phyloP scores from a whole-genome alignment of 164 flowering plant species.

The Houttuynia cordata region DNA sequence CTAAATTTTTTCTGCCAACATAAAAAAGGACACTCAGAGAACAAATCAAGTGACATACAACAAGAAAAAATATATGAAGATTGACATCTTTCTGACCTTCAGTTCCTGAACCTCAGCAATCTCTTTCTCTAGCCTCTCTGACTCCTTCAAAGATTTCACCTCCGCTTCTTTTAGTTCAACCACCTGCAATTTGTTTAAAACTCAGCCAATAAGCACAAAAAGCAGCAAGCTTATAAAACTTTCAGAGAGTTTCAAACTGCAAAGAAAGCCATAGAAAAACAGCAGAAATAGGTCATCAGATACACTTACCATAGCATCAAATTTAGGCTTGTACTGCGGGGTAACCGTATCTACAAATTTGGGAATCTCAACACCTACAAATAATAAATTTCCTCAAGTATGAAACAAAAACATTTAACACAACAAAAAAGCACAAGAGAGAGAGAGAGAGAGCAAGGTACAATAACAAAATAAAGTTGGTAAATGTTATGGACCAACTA shows the following conservation, averaged over 20 bases:
- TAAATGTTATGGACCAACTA: no score
- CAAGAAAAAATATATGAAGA: background rate
- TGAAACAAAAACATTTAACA: background rate
- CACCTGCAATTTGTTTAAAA: conserved; percentile 27
- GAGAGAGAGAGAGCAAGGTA: background rate
- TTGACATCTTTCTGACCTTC: conserved; percentile 40
- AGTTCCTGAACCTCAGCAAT: conserved; percentile 74
- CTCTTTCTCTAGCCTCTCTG: conserved; percentile 86
- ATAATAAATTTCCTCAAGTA: background rate
- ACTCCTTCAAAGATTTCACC: conserved; percentile 64
- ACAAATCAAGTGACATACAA: background rate
- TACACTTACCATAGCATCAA: conserved; percentile 66
- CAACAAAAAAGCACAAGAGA: background rate
- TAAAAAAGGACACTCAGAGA: background rate
- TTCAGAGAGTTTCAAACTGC: no score
- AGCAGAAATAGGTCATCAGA: background rate
- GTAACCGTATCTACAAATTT: conserved; percentile 82
- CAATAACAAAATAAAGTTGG: no score
- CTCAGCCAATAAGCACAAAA: background rate
- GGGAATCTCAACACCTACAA: conserved; percentile 67
- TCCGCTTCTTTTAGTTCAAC: conserved; percentile 92
- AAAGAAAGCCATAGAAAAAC: no score
- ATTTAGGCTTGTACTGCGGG: conserved; percentile 80
- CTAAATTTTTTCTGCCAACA: conserved; percentile 58
- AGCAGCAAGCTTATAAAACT: background rate